These are phyloP conservation scores for Penicillium roqueforti DNA, from an alignment of 495 filamentous ascomycete species.

Conservation along the genomic window DNA sequence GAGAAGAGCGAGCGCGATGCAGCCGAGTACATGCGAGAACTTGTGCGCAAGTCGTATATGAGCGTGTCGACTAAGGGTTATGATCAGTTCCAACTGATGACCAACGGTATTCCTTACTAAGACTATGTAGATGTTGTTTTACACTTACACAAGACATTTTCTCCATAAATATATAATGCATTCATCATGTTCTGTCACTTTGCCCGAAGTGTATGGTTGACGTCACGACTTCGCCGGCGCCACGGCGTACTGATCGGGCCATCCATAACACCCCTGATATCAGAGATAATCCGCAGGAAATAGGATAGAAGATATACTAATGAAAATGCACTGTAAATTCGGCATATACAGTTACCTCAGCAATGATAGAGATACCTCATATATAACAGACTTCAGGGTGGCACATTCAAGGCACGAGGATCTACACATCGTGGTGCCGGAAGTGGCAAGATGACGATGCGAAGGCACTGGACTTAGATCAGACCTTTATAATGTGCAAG, in stretches of 20 bases:
- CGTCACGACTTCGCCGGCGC: conserved; percentile 17
- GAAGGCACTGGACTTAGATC: not conserved
- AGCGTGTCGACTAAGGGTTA: conserved; percentile 90
- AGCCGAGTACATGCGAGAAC: conserved; percentile 84
- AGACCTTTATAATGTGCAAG: not conserved
- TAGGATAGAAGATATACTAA: not conserved
- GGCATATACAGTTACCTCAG: not conserved
- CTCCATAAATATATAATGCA: not conserved
- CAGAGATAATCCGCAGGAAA: not conserved
- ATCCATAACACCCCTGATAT: not conserved
- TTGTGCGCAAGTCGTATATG: conserved; percentile 81
- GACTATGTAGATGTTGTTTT: not conserved
- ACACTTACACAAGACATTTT: not conserved
- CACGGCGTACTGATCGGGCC: not conserved
- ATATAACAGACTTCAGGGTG: not conserved
- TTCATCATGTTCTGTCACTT: not conserved
- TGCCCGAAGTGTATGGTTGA: conserved; percentile 15
- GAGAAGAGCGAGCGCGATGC: conserved; percentile 93
- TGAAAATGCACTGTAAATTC: too few species aligned
- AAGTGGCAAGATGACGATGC: conserved; percentile 14
- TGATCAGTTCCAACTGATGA: conserved; percentile 94
- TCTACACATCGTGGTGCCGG: conserved; percentile 1
- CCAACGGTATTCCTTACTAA: conserved; percentile 94
- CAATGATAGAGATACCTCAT: not conserved
- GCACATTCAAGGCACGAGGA: conserved; percentile 11